These are phyloP conservation scores for Aspergillus ibericus DNA, from an alignment of 2,329 filamentous ascomycete species.

Conservation along the genomic window DNA sequence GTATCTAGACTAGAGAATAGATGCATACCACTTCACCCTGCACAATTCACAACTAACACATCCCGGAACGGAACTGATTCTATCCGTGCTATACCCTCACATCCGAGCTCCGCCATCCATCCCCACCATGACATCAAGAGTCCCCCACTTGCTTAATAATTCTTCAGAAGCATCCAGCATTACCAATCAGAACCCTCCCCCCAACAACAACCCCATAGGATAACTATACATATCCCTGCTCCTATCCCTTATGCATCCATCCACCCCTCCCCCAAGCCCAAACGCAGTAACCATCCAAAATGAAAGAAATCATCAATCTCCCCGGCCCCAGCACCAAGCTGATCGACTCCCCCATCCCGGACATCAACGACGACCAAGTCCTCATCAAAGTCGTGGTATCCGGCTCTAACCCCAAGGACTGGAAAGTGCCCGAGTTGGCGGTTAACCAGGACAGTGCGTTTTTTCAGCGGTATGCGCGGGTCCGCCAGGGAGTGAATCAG, in stretches of 20 bases:
- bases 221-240: too few relatives aligned
- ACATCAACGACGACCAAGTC: slow-evolving; percentile 32
- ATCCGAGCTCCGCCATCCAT: neutral
- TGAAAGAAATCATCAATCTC: slow-evolving; percentile 14
- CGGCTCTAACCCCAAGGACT: slow-evolving; percentile 49
- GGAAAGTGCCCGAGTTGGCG: slow-evolving; percentile 28
- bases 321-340: slow-evolving; percentile 7
- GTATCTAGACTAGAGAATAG: slow-evolving; percentile 1
- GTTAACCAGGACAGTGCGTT: neutral
- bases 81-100: neutral
- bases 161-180: neutral
- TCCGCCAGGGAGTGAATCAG: slow-evolving; percentile 37
- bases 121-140: neutral
- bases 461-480: neutral
- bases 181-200: too few relatives aligned
- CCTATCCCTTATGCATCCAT: too few relatives aligned
- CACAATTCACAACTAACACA: too few relatives aligned
- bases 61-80: neutral
- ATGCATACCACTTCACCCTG: too few relatives aligned
- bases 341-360: slow-evolving; percentile 32
- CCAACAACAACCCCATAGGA: too few relatives aligned
- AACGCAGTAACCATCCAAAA: too few relatives aligned
- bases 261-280: neutral
- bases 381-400: slow-evolving; percentile 40
- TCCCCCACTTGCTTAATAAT: neutral